Base-by-base conservation (phyloP, 2,329 filamentous ascomycete genomes). In the Bipolaris bicolor region DNA sequence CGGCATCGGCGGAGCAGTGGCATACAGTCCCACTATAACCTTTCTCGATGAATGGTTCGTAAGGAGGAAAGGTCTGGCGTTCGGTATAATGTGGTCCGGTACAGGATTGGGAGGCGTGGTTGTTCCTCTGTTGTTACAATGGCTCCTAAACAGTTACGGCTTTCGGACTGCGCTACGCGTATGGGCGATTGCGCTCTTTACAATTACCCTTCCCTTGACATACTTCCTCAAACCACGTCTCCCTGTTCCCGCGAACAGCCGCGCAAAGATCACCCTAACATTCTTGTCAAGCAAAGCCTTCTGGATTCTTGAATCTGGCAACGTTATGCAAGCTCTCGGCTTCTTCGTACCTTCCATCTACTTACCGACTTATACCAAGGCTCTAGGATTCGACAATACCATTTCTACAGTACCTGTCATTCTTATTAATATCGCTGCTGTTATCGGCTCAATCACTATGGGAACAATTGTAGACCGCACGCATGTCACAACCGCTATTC, bases 21-120 rank as follows among this genome's bases (percentile, higher is more conserved):
- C 81, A 6, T 87, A 86, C 68, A 81, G 80, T 24, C 84, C 86
- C 0, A 83, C 82, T 63, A 80, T 87, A 29, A 62, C 83, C 33
- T 87, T 86, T 72, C 77, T 88, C 61, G 83, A 88, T 58, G 83
- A 88, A 68, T 88, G 85, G 84, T 88, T 88, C 68, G 78, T 84
- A 20, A 78, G 76, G 40, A 80, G 81, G 41, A 85, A 85, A 49
- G 85, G 85, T 1, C 73, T 88, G 33, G 86, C 86, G 1, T 86
- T 85, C 64, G 87, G 87, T n/a, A 81, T 87, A 49, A 85, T 89
- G 81, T 87, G 84, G 82, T 67, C 67, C 13, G 69, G 67, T 5
- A 68, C 66, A n/a, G 81, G 80, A 1, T 62, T 79, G 2, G 77
- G 77, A 0, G 81, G 81, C 9, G 73, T 78, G 10, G 59, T 79